These are phyloP conservation scores for Amanita subjunquillea DNA, from an alignment of 768 basidiomycete species.

Conservation along the genomic window DNA sequence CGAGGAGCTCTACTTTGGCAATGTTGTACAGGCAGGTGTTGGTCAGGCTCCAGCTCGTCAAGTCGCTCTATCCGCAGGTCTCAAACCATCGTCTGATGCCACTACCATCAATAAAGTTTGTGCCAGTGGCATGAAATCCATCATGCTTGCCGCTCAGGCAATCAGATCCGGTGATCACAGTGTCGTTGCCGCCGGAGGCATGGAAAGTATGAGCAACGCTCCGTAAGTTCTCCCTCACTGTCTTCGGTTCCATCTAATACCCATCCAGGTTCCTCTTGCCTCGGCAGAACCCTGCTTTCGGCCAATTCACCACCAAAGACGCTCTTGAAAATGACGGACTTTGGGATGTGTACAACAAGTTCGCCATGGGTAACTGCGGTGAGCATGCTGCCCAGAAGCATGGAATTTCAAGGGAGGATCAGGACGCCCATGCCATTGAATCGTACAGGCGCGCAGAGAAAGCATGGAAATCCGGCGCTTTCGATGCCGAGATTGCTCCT, in stretches of 20 bases:
- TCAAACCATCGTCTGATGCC: constrained; percentile 80
- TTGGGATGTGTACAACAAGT: constrained; percentile 95
- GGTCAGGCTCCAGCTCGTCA: constrained; percentile 98
- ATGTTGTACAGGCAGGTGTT: constrained; percentile 95
- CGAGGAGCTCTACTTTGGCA: constrained; percentile 97
- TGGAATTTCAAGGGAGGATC: constrained; percentile 74
- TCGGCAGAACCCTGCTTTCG: constrained; percentile 74
- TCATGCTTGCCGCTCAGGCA: constrained; percentile 88
- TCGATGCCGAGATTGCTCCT: constrained; percentile 81
- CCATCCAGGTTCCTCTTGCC: constrained; percentile 63
- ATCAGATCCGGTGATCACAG: constrained; percentile 80
- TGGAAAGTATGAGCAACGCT: constrained; percentile 99
- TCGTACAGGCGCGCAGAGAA: constrained; percentile 90
- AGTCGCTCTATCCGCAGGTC: constrained; percentile 85
- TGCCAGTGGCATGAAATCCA: constrained; percentile 92
- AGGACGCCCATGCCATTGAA: constrained; percentile 87
- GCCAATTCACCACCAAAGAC: constrained; percentile 82
- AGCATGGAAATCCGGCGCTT: constrained; percentile 83
- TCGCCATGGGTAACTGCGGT: constrained; percentile 97
- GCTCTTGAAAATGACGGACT: constrained; percentile 90
- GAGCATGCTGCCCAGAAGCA: constrained; percentile 79
- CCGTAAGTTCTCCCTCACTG: constrained; percentile 54
- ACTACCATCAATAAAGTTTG: constrained; percentile 99
- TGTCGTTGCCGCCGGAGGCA: constrained; percentile 90
- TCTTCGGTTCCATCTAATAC: constrained; percentile 2